phyloP scores from a whole-genome alignment of 495 filamentous ascomycete species.

The Podospora fimiseda region DNA sequence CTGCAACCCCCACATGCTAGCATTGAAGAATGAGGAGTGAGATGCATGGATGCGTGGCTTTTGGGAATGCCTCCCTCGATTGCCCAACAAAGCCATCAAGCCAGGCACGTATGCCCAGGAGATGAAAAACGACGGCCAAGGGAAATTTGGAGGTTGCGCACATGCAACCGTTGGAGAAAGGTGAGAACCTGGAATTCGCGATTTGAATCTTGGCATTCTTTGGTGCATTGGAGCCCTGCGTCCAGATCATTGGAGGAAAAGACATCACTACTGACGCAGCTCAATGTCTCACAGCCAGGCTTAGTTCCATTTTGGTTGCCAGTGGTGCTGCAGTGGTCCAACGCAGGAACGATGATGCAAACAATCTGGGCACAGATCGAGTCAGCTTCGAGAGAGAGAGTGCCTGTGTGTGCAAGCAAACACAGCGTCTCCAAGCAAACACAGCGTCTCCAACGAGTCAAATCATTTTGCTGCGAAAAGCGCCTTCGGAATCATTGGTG shows the following conservation, averaged over 20 bases:
- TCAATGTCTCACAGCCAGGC: conserved; percentile 9
- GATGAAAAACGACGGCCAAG: not conserved
- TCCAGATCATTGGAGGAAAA: conserved; percentile 5
- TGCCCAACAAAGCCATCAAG: too few relatives aligned
- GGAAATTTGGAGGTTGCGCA: not conserved
- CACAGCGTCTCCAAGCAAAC: too few relatives aligned
- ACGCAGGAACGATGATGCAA: not conserved
- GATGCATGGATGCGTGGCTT: not conserved
- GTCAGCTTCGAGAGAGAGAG: not conserved
- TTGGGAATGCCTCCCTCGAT: not conserved
- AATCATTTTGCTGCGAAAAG: not conserved
- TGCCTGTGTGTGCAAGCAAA: not conserved
- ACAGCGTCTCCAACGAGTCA: too few relatives aligned
- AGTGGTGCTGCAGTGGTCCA: not conserved
- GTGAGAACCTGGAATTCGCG: not conserved
- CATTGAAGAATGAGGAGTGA: not conserved
- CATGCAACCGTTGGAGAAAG: not conserved
- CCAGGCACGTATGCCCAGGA: too few relatives aligned
- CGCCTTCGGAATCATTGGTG: not conserved
- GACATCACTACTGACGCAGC: conserved; percentile 6
- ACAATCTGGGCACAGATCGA: not conserved
- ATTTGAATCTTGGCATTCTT: not conserved
- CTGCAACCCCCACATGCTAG: not conserved
- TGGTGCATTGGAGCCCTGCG: not conserved
- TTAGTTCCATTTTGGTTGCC: too few relatives aligned